Conservation (phyloP, 1,284 basidiomycete genomes). For the Pisolithus thermaeus region DNA sequence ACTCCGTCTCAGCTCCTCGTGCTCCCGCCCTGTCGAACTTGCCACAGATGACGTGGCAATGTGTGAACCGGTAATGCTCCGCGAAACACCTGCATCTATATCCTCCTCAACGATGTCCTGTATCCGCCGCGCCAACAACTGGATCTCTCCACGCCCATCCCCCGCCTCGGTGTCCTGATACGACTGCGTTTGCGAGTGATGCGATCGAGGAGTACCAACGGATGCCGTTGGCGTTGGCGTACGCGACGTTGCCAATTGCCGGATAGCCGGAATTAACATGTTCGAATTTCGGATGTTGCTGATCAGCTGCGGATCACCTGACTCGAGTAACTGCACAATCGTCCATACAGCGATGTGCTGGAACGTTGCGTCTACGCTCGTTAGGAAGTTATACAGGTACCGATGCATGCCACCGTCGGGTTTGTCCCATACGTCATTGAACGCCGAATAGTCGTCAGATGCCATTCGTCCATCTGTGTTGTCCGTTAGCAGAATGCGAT, state of each 20-base stretch:
- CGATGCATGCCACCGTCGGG: constrained; percentile 96
- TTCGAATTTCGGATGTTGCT: constrained; percentile 83
- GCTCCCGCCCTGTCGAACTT: constrained; percentile 53
- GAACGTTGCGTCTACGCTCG: constrained; percentile 96
- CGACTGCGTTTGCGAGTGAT: constrained; percentile 61
- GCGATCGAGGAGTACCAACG: constrained; percentile 67
- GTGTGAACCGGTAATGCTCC: constrained; percentile 58
- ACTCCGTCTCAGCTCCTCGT: constrained; percentile 74
- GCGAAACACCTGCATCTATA: constrained; percentile 47
- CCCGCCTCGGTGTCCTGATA: constrained; percentile 78
- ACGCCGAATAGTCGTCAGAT: constrained; percentile 94
- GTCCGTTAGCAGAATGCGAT: background rate
- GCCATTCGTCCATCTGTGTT: constrained; percentile 63
- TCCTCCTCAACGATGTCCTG: constrained; percentile 80
- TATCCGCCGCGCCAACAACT: constrained; percentile 77
- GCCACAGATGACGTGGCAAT: constrained; percentile 57
- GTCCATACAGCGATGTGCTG: constrained; percentile 99
- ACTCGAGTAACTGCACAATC: constrained; percentile 94
- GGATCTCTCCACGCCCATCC: constrained; percentile 84
- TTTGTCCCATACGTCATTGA: constrained; percentile 97
- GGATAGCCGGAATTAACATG: constrained; percentile 79
- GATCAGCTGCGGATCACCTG: constrained; percentile 88
- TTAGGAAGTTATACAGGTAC: constrained; percentile 93
- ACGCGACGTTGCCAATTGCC: constrained; percentile 71
- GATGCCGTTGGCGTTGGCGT: constrained; percentile 69